Evolutionary conservation across 2,329 filamentous ascomycete species (phyloP).

Genomic region (Didymella lethalis): DNA sequence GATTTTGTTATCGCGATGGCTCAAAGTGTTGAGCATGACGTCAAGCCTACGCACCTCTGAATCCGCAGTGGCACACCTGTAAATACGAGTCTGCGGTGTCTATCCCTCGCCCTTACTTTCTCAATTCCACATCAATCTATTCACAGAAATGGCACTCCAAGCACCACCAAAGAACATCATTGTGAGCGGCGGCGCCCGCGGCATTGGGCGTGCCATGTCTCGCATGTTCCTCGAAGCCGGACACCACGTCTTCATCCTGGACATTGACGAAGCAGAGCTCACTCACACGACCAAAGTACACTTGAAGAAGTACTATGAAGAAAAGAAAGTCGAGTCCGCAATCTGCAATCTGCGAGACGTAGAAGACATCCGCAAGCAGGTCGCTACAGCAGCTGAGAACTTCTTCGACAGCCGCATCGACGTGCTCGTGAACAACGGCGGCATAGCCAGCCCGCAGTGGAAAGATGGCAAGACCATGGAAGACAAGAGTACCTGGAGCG

Average conservation of each 20-base stretch:
- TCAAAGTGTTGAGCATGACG: slow-evolving; percentile 28
- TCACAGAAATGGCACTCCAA: slow-evolving; percentile 10
- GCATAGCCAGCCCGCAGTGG: slow-evolving; percentile 53
- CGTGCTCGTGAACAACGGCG: slow-evolving; percentile 51
- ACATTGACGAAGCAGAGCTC: slow-evolving; percentile 52
- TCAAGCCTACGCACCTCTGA: slow-evolving; percentile 34
- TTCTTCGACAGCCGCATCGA: slow-evolving; percentile 55
- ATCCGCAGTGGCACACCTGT: slow-evolving; percentile 3
- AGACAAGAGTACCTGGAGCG: slow-evolving; percentile 52
- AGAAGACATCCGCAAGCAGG: slow-evolving; percentile 52
- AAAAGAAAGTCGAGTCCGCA: slow-evolving; percentile 47
- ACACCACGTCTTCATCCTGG: slow-evolving; percentile 58
- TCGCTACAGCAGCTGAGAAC: slow-evolving; percentile 52
- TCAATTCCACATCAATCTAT: neutral
- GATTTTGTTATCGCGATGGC: slow-evolving; percentile 3
- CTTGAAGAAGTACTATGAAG: slow-evolving; percentile 48
- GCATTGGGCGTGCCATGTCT: slow-evolving; percentile 59
- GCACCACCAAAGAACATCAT: slow-evolving; percentile 45
- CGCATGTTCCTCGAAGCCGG: slow-evolving; percentile 56
- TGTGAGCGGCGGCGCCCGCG: slow-evolving; percentile 55
- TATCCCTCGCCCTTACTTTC: neutral
- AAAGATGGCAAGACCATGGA: slow-evolving; percentile 58
- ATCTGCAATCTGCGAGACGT: slow-evolving; percentile 57
- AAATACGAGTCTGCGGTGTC: neutral
- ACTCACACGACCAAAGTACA: slow-evolving; percentile 51